These are phyloP conservation scores for Gleditsia sinensis DNA, from an alignment of 306 rosid genomes.

Conservation along the genomic window DNA sequence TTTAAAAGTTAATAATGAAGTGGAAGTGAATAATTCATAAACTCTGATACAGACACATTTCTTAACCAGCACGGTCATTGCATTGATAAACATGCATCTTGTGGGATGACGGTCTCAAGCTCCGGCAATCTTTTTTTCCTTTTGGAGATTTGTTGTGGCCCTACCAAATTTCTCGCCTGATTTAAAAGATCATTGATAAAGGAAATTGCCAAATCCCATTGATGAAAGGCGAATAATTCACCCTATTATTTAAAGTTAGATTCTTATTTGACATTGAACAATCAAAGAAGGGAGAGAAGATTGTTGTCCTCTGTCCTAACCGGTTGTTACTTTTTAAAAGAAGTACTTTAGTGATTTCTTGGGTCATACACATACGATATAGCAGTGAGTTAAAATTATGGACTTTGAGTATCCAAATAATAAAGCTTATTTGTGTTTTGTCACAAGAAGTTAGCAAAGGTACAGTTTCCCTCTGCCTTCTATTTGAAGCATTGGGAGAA, in stretches of 20 bases:
- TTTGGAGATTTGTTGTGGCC: no score
- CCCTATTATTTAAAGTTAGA: slow-evolving; percentile 3
- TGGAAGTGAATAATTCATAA: no score
- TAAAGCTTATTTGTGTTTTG: background rate
- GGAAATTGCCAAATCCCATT: background rate
- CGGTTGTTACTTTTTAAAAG: background rate
- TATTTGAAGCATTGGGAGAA: background rate
- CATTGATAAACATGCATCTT: no score
- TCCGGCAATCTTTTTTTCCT: no score
- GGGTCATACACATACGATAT: no score
- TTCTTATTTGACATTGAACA: slow-evolving; percentile 16
- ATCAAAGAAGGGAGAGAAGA: background rate
- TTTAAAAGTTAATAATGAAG: no score
- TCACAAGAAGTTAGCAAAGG: background rate
- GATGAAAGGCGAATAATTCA: background rate
- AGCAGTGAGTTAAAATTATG: background rate
- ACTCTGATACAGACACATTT: no score
- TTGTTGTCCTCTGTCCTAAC: background rate
- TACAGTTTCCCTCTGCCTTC: background rate
- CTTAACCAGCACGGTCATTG: no score
- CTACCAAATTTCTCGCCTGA: background rate
- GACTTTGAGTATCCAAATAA: background rate
- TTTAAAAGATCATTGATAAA: background rate
- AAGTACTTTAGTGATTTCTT: background rate
- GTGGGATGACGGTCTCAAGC: no score